Evolutionary conservation across 352 stramenopile species (phyloP), one percentile per base, ranked within the genome.

Genomic region (Phytophthora chlamydospora): DNA sequence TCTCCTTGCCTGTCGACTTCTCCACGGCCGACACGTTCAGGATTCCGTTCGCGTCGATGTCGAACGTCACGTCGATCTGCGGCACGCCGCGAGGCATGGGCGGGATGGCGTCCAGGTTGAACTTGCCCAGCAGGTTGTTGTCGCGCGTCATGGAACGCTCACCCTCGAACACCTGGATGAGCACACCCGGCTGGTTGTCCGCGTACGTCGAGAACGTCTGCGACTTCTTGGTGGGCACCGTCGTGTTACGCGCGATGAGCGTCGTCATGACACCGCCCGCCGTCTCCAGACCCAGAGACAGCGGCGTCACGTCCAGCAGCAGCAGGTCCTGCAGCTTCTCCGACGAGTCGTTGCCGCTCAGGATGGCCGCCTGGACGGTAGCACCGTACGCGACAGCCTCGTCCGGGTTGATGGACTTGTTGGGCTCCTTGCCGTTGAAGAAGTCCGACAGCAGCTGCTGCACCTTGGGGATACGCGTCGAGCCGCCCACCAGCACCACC

Each of bases 1-100:
- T 80, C 63, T 88, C 80, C 88, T 98, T 99, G 52, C 97, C 96
- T 13, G 97, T 99, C 70, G 90, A 97, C 86, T 99, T 90, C 54
- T 90, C 81, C 34, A 90, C 71, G 6, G 96, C 96, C 41, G 85
- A 93, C 21, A 99, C 95, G 70, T 98, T 97, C 50, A 99, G 70
- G 73, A 99, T 98, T 40, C 93, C 93, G 67, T 88, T 89, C 24
- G 78, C 87, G 64, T 97, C 90, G 51, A 96, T 84, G 39, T 95
- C 80, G 54, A 95, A 96, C 16, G 81, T 93, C 13, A 97, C 83
- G 62, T 96, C 81, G 40, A 97, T 90, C 66, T 95, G 83, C 19
- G 87, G 85, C 35, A 93, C 75, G 66, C 90, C 91, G 66, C 86
- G 85, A 9, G 86, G 88, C 79, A 93, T 91, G 24, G 86, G 86